Base-by-base conservation (phyloP, 2,329 filamentous ascomycete genomes). In the Purpureocillium takamizusanense region DNA sequence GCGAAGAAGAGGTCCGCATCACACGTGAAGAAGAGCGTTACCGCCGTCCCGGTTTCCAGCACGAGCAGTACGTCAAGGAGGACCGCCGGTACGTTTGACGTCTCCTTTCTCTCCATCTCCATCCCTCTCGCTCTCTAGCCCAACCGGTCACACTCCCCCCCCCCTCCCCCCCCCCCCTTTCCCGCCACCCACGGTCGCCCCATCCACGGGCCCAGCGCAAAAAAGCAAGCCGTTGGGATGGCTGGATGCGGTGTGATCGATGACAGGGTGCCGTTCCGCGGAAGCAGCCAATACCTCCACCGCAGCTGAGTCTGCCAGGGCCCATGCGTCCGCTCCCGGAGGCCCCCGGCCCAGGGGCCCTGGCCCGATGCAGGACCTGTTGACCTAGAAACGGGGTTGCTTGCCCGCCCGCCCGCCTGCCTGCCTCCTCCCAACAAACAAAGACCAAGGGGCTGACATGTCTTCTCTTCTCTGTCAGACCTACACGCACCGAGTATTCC, bases 1-100 rank as follows among this genome's bases (percentile, higher is more conserved):
- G 73, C 70, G 81, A 87, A 72, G 85, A 94, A 78, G 85, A 94
- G 74, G 78, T 94, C 71, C 75, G 67, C 58, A 83, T 84, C 66
- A 79, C 86, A 69, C 78, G 75, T 70, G 79, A 86, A 70, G 79
- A 86, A 71, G 79, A 89, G 66, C 76, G 70, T 65, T 71, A 80
- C 70, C 80, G 74, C 72, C 81, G 80, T 76, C 77, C 82, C 72
- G 76, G 74, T 59, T 71, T 70, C 68, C 70, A 70, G 57, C 66
- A 70, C 50, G 67, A 76, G 59, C 64, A 67, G 59, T 55, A 59
- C 54, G 54, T 60, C 46, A 63, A 61, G 48, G 68, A 78, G 56
- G 68, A 77, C 49, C 62, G 61, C 60, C 70, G 66, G 74, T 78
- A 53, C 63, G 72, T n/a, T n/a, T 69, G 27, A 29, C 36, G 28